phyloP scores from a whole-genome alignment of 495 filamentous ascomycete genomes.

The Filosporella fistucella region DNA sequence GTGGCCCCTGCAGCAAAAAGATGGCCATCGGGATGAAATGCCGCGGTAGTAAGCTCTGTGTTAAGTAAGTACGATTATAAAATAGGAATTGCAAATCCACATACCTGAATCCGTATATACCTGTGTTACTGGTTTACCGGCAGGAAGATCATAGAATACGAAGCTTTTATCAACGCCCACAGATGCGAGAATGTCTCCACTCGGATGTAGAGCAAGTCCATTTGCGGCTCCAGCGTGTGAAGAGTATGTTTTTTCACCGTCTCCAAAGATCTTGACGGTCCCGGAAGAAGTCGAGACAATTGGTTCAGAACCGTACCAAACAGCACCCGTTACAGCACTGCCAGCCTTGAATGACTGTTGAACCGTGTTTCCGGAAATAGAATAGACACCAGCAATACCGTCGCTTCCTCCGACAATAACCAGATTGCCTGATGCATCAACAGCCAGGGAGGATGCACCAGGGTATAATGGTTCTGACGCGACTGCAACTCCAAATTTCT shows the following conservation, averaged over 20 bases:
- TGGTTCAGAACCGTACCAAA: conserved; percentile 70
- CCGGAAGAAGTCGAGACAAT: conserved; percentile 74
- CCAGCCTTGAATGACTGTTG: conserved; percentile 60
- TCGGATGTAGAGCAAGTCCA: conserved; percentile 76
- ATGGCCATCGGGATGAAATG: conserved; percentile 94
- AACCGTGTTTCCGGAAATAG: conserved; percentile 64
- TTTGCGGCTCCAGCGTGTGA: conserved; percentile 79
- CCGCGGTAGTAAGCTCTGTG: conserved; percentile 68
- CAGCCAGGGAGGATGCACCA: conserved; percentile 59
- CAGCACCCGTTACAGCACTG: conserved; percentile 70
- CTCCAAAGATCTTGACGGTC: conserved; percentile 71
- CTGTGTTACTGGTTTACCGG: conserved; percentile 61
- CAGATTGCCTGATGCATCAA: conserved; percentile 61
- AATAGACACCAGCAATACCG: conserved; percentile 75
- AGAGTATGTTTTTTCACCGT: conserved; percentile 57
- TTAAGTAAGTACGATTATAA: conserved; percentile 29
- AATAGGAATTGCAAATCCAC: conserved; percentile 25
- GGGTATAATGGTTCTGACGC: conserved; percentile 60
- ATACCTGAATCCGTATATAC: conserved; percentile 79
- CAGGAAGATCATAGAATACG: conserved; percentile 78
- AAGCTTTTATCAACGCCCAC: conserved; percentile 92
- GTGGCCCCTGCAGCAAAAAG: conserved; percentile 79
- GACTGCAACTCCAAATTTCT: conserved; percentile 55
- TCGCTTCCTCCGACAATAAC: conserved; percentile 77
- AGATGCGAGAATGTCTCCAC: conserved; percentile 79